A percentile compares a stretch with the other conserved stretches of the same genome.
phyloP scores from a whole-genome alignment of 2,329 filamentous ascomycete genomes.

The Penicillium sp. region DNA sequence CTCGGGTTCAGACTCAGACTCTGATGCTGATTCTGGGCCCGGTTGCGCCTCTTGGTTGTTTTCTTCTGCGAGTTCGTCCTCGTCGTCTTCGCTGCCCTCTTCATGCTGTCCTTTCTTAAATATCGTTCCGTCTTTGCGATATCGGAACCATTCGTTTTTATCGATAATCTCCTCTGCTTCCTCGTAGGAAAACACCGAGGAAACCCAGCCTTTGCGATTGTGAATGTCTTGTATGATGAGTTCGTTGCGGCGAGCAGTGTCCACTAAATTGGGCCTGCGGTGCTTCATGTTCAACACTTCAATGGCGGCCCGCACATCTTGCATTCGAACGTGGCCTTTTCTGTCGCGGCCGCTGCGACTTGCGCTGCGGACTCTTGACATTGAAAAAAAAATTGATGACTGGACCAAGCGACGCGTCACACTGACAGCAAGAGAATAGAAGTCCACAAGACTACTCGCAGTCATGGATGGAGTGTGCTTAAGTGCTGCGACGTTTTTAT shows the following conservation, averaged over 20 bases:
- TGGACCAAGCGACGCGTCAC: constrained; percentile 70
- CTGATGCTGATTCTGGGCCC: neutral
- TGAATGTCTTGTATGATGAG: constrained; percentile 50
- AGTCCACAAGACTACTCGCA: constrained; percentile 72
- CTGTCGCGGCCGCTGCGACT: constrained; percentile 32
- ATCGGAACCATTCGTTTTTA: constrained; percentile 12
- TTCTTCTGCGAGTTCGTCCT: neutral
- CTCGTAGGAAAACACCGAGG: constrained; percentile 34
- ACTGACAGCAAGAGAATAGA: constrained; percentile 66
- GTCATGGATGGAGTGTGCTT: constrained; percentile 65
- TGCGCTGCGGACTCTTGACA: constrained; percentile 62
- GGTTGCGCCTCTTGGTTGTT: neutral
- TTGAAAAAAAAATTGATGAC: constrained; percentile 67
- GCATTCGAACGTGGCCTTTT: constrained; percentile 39
- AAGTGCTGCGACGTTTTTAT: constrained; percentile 13
- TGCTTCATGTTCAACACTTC: constrained; percentile 53
- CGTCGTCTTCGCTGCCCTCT: constrained; percentile 31
- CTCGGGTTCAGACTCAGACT: neutral
- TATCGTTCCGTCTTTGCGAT: constrained; percentile 1
- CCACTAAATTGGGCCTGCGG: constrained; percentile 53
- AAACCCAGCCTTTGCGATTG: constrained; percentile 31
- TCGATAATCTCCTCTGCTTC: constrained; percentile 26
- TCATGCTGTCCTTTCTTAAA: constrained; percentile 34
- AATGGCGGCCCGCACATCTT: constrained; percentile 57
- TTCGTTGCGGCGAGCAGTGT: constrained; percentile 52